Conservation (phyloP, 2,329 filamentous ascomycete species). For the Verticillium klebahnii region DNA sequence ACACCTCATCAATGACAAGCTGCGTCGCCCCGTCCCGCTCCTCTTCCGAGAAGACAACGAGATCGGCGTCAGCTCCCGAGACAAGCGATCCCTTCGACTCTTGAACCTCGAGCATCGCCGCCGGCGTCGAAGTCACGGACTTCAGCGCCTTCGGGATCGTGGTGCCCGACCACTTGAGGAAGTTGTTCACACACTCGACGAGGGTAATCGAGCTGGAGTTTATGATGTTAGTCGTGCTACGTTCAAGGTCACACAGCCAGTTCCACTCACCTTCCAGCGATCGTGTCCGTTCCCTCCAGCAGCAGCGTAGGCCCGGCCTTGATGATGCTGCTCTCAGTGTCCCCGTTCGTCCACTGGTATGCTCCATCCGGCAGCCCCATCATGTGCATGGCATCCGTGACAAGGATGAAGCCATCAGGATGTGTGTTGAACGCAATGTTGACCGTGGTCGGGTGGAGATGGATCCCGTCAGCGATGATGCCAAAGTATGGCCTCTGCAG, state of each 20-base stretch:
- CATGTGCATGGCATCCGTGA: conserved; percentile 89
- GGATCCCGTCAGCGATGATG: conserved; percentile 85
- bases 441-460: conserved; percentile 81
- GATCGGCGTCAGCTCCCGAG: conserved; percentile 61
- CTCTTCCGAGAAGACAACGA: conserved; percentile 62
- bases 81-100: conserved; percentile 62
- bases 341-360: conserved; percentile 81
- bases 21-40: conserved; percentile 37
- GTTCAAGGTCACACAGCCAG: background rate
- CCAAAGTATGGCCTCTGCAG: conserved; percentile 71
- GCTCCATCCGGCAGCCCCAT: conserved; percentile 78
- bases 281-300: conserved; percentile 72
- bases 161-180: conserved; percentile 68
- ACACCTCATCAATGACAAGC: conserved; percentile 68
- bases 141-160: conserved; percentile 64
- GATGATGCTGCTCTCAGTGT: conserved; percentile 51
- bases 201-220: conserved; percentile 58
- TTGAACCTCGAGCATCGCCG: conserved; percentile 67
- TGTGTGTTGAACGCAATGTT: conserved; percentile 87
- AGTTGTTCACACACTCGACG: conserved; percentile 80
- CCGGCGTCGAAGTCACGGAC: conserved; percentile 72
- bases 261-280: conserved; percentile 64
- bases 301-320: conserved; percentile 71
- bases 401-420: conserved; percentile 78
- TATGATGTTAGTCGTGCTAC: background rate